Evolutionary conservation across 2,329 filamentous ascomycete species (phyloP).

Genomic region (Apiospora koreana): DNA sequence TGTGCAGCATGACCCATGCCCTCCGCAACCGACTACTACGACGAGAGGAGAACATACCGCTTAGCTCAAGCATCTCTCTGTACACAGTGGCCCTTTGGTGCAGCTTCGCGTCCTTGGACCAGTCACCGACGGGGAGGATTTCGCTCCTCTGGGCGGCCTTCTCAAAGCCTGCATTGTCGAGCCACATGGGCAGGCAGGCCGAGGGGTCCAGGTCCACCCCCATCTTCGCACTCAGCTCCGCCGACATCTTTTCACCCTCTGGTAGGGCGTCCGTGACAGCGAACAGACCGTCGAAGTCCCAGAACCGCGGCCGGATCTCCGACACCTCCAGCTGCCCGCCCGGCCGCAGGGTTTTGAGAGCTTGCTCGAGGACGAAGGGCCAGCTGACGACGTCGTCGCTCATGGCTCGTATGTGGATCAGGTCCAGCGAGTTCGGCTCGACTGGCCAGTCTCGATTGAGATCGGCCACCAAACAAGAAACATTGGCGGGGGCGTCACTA

Average conservation of each 20-base stretch:
- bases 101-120: conserved; percentile 41
- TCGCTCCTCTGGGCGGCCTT: conserved; percentile 40
- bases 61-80: conserved; percentile 34
- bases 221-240: conserved; percentile 26
- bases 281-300: conserved; percentile 38
- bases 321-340: conserved; percentile 48
- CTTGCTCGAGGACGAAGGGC: conserved; percentile 36
- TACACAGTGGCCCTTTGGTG: conserved; percentile 38
- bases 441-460: conserved; percentile 47
- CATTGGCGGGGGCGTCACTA: conserved; percentile 49
- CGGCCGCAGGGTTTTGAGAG: conserved; percentile 42
- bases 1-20: not conserved
- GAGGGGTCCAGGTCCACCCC: conserved; percentile 43
- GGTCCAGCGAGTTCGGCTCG: conserved; percentile 35
- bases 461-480: conserved; percentile 61
- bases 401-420: conserved; percentile 45
- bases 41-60: conserved; percentile 29
- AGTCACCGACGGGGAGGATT: conserved; percentile 41
- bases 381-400: conserved; percentile 47
- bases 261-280: conserved; percentile 33
- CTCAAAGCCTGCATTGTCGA: conserved; percentile 41
- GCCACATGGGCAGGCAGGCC: conserved; percentile 34
- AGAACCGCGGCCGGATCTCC: conserved; percentile 42
- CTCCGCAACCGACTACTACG: not conserved
- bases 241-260: conserved; percentile 36